phyloP scores from a whole-genome alignment of 805 yeast genomes.

The Sugiyamaella americana region DNA sequence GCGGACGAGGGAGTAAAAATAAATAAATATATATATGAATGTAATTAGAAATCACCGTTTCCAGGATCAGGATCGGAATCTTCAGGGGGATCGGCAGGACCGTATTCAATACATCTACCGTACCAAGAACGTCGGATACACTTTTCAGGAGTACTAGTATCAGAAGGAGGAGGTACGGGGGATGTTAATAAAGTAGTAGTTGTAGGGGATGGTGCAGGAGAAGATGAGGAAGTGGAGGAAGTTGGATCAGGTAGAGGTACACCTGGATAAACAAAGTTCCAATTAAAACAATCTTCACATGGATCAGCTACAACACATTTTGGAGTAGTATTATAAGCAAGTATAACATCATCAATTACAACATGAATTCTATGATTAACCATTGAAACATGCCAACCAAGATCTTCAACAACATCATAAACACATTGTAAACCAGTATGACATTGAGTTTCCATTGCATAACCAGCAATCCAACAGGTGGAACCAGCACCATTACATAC shows the following conservation, averaged over 20 bases:
- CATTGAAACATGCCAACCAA: slow-evolving; percentile 86
- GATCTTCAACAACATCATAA: slow-evolving; percentile 82
- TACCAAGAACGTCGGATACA: slow-evolving; percentile 61
- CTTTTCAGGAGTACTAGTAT: slow-evolving; percentile 35
- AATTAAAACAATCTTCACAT: slow-evolving; percentile 83
- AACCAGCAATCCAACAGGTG: slow-evolving; percentile 84
- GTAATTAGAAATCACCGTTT: neutral
- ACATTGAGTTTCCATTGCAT: slow-evolving; percentile 94
- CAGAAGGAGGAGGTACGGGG: slow-evolving; percentile 13
- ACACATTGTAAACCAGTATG: slow-evolving; percentile 85
- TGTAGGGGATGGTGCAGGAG: slow-evolving; percentile 11
- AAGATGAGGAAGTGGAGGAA: slow-evolving; percentile 7
- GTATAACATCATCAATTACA: slow-evolving; percentile 75
- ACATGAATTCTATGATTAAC: slow-evolving; percentile 86
- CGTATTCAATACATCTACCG: slow-evolving; percentile 50
- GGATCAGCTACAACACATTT: slow-evolving; percentile 68
- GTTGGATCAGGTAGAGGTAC: slow-evolving; percentile 7
- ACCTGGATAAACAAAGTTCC: slow-evolving; percentile 54
- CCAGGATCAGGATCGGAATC: slow-evolving; percentile 1
- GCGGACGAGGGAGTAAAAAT: neutral
- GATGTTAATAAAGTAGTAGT: slow-evolving; percentile 1
- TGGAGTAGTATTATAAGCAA: slow-evolving; percentile 71
- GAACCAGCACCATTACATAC: slow-evolving; percentile 92
- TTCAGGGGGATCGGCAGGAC: slow-evolving; percentile 11
- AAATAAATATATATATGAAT: neutral